Percentiles rank a stretch among this genome's conserved stretches.
Conservation (phyloP, 192 early-diverging fungal genomes). For the Backusella westeae region DNA sequence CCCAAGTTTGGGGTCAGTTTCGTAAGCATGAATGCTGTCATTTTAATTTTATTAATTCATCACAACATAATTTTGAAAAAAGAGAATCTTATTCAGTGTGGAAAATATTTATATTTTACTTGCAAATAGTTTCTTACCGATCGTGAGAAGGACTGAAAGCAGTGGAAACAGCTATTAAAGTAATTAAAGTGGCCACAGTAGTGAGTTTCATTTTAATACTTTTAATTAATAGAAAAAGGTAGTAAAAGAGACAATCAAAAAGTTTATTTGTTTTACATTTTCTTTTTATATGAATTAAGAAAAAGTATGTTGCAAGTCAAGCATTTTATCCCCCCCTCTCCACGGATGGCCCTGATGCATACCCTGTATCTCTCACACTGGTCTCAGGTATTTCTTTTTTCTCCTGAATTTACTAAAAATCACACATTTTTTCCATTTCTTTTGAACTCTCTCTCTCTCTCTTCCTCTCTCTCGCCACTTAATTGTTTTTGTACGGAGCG, state of each 20-base stretch:
- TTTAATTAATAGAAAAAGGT: not conserved
- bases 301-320: not conserved
- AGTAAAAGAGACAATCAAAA: not conserved
- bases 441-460: not conserved
- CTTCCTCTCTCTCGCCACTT: not conserved
- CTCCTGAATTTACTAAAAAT: slow-evolving; percentile 3
- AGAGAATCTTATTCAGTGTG: not conserved
- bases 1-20: not conserved
- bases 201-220: slow-evolving; percentile 8
- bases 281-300: slow-evolving; percentile 6
- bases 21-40: not conserved
- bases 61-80: not conserved
- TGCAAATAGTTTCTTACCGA: not conserved
- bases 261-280: slow-evolving; percentile 7
- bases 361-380: not conserved
- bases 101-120: not conserved
- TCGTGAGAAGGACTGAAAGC: not conserved
- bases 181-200: not conserved
- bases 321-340: not conserved
- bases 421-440: slow-evolving; percentile 2
- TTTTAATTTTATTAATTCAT: not conserved
- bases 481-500: not conserved
- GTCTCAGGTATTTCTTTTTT: not conserved
- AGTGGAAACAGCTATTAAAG: not conserved
- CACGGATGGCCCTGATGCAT: not conserved